Conservation (phyloP, 441 rosid genomes). For the Pelargonium australe region DNA sequence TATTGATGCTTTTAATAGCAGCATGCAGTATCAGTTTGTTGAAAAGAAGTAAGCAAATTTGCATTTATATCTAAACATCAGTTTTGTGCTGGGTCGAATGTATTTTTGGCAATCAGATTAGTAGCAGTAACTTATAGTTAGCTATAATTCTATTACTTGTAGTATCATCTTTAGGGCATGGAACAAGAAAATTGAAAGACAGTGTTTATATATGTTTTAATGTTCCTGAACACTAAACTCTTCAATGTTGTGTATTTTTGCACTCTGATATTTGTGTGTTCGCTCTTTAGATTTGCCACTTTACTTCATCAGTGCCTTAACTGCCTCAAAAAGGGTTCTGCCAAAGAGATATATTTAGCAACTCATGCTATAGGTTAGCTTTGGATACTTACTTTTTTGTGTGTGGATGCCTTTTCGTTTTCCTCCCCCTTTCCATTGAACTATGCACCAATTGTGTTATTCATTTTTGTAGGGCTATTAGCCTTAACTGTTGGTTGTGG, state of each 20-base stretch:
- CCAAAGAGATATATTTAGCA: conserved; percentile 65
- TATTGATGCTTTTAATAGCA: conserved; percentile 63
- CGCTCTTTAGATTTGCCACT: conserved; percentile 65
- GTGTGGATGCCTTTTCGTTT: neutral
- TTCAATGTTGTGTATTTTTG: too few species aligned
- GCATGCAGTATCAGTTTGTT: conserved; percentile 66
- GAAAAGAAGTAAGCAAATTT: conserved; percentile 88
- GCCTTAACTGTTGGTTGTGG: conserved; percentile 76
- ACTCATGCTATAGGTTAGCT: too few species aligned
- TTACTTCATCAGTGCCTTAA: conserved; percentile 60
- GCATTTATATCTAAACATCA: too few species aligned
- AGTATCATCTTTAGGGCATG: too few species aligned
- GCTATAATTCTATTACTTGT: too few species aligned
- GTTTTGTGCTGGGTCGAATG: neutral
- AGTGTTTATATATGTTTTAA: too few species aligned
- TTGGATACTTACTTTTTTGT: too few species aligned
- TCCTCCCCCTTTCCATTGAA: too few species aligned
- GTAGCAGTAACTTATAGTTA: too few species aligned
- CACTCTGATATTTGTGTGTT: neutral
- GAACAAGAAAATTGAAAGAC: too few species aligned
- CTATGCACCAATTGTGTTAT: neutral
- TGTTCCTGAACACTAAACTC: too few species aligned
- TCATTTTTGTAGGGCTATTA: conserved; percentile 55
- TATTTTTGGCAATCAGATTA: too few species aligned
- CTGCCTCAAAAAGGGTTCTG: conserved; percentile 69